These are phyloP conservation scores for Phytophthora fragariaefolia DNA, from an alignment of 352 stramenopile species.

Conservation along the genomic window DNA sequence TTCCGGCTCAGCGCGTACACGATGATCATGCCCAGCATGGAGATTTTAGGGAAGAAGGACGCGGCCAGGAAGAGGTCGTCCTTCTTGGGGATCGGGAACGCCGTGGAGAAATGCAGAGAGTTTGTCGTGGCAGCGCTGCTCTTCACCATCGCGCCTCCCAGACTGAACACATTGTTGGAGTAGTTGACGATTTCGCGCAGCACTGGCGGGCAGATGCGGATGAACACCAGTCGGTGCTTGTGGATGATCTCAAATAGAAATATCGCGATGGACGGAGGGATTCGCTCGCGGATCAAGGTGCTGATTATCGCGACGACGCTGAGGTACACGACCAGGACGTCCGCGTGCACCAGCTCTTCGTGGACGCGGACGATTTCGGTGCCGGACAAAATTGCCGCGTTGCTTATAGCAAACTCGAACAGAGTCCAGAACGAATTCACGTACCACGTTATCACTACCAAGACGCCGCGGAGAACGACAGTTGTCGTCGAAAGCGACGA, in stretches of 20 bases:
- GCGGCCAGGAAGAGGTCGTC: not conserved
- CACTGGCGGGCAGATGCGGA: not conserved
- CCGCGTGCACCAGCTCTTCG: slow-evolving; percentile 25
- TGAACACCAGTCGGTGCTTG: not conserved
- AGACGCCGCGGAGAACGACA: slow-evolving; percentile 22
- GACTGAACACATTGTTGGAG: not conserved
- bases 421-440: slow-evolving; percentile 39
- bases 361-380: slow-evolving; percentile 20
- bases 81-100: not conserved
- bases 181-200: not conserved
- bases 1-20: not conserved
- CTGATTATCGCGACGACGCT: slow-evolving; percentile 20
- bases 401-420: slow-evolving; percentile 17
- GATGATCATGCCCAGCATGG: not conserved
- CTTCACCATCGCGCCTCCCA: not conserved
- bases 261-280: slow-evolving; percentile 32
- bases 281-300: slow-evolving; percentile 13
- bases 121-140: not conserved
- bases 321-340: slow-evolving; percentile 42
- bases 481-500: slow-evolving; percentile 25
- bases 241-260: slow-evolving; percentile 29
- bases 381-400: slow-evolving; percentile 4
- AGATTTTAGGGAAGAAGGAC: not conserved
- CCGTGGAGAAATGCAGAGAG: not conserved
- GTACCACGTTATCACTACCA: slow-evolving; percentile 28